Percentiles rank a stretch among this genome's conserved stretches.
Conservation (phyloP, 2,329 filamentous ascomycete genomes). For the Colletotrichum tamarilloi region DNA sequence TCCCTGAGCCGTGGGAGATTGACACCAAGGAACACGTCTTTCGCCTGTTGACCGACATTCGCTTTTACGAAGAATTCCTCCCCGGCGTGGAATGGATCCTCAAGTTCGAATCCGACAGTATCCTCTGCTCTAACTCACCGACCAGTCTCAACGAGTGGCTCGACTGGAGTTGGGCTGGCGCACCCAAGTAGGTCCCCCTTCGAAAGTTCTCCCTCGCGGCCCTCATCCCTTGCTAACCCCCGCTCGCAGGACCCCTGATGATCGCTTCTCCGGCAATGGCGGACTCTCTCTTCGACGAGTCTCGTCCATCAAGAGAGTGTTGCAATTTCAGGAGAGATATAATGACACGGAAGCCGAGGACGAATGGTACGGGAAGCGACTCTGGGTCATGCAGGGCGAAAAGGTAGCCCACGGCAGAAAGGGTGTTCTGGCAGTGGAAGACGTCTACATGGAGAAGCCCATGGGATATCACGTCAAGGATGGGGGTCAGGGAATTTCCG, state of each 20-base stretch:
- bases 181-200: conserved; percentile 52
- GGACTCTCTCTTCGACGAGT: conserved; percentile 65
- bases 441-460: conserved; percentile 59
- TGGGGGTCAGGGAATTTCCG: conserved; percentile 53
- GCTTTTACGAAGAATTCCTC: conserved; percentile 64
- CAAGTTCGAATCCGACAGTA: conserved; percentile 66
- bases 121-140: conserved; percentile 65
- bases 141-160: conserved; percentile 64
- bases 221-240: conserved; percentile 8
- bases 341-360: conserved; percentile 65
- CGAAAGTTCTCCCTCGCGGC: neutral
- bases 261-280: conserved; percentile 62
- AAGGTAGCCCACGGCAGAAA: conserved; percentile 56
- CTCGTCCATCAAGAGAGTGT: conserved; percentile 59
- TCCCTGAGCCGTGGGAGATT: conserved; percentile 60
- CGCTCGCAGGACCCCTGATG: conserved; percentile 47
- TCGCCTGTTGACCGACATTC: conserved; percentile 59
- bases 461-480: conserved; percentile 66
- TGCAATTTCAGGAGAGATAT: conserved; percentile 60
- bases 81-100: conserved; percentile 64
- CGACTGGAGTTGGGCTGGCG: conserved; percentile 65
- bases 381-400: conserved; percentile 59
- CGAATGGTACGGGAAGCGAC: conserved; percentile 64
- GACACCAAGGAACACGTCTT: conserved; percentile 59
- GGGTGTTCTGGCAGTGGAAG: conserved; percentile 60